phyloP scores from a whole-genome alignment of 2,329 filamentous ascomycete species.

The Hymenoscyphus infarciens region DNA sequence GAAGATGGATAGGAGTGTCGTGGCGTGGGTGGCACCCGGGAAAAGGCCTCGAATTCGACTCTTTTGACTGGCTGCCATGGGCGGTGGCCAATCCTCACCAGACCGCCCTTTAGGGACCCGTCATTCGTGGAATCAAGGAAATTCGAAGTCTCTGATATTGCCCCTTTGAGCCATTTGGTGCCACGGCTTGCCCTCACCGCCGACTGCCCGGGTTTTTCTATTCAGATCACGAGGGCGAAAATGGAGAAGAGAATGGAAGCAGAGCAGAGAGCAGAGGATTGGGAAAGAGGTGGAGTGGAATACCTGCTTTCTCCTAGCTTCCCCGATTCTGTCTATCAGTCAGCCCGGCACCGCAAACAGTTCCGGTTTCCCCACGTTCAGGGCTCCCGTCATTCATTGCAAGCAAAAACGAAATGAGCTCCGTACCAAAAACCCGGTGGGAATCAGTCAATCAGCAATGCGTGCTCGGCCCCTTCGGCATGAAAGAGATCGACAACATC shows the following conservation, averaged over 20 bases:
- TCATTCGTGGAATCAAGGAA: slow-evolving; percentile 28
- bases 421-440: slow-evolving; percentile 2
- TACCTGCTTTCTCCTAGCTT: neutral
- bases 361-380: neutral
- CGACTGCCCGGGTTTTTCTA: slow-evolving; percentile 4
- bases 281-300: neutral
- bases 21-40: neutral
- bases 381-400: no score
- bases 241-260: neutral
- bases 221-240: neutral
- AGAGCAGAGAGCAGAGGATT: neutral
- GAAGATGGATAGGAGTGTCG: neutral
- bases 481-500: slow-evolving; percentile 17
- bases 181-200: slow-evolving; percentile 22
- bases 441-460: neutral
- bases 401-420: neutral
- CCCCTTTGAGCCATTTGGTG: slow-evolving; percentile 15
- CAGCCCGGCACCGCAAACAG: neutral
- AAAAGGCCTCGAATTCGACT: slow-evolving; percentile 5
- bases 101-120: slow-evolving; percentile 30
- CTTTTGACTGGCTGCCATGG: slow-evolving; percentile 20
- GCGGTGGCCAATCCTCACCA: slow-evolving; percentile 33
- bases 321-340: neutral
- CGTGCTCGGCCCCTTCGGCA: slow-evolving; percentile 13
- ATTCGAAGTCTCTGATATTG: slow-evolving; percentile 18